Evolutionary conservation across 805 yeast genomes (phyloP).

Genomic region (Zygosaccharomyces pseudorouxii): DNA sequence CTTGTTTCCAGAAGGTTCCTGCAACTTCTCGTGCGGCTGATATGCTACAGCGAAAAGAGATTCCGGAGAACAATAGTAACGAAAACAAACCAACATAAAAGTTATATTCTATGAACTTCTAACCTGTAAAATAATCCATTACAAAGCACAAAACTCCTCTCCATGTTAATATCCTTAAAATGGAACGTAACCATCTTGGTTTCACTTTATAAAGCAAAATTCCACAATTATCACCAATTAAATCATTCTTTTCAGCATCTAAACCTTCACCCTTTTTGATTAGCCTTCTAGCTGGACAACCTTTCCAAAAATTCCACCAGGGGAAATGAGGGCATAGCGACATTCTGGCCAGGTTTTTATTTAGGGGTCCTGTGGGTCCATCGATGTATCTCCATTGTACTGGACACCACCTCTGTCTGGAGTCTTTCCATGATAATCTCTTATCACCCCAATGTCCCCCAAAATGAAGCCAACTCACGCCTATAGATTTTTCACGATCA

Average conservation of each 20-base stretch:
- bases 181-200: slow-evolving; percentile 47
- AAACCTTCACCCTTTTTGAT: slow-evolving; percentile 77
- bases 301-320: slow-evolving; percentile 89
- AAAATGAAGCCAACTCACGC: slow-evolving; percentile 74
- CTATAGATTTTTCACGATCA: slow-evolving; percentile 26
- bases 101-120: not conserved
- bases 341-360: slow-evolving; percentile 64
- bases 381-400: slow-evolving; percentile 88
- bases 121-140: slow-evolving; percentile 43
- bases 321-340: slow-evolving; percentile 78
- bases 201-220: slow-evolving; percentile 49
- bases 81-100: not conserved
- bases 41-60: not conserved
- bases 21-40: slow-evolving; percentile 6
- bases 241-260: slow-evolving; percentile 70
- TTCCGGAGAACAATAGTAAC: not conserved
- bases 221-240: slow-evolving; percentile 64
- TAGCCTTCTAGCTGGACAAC: slow-evolving; percentile 72
- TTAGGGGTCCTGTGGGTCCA: slow-evolving; percentile 89
- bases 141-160: slow-evolving; percentile 57
- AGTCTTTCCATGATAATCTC: slow-evolving; percentile 58
- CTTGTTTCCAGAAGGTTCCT: slow-evolving; percentile 2
- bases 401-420: slow-evolving; percentile 80
- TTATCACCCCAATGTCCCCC: slow-evolving; percentile 91
- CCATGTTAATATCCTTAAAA: slow-evolving; percentile 51